phyloP scores from a whole-genome alignment of 1,139 yeast genomes.

The Protomyces inundatus region DNA sequence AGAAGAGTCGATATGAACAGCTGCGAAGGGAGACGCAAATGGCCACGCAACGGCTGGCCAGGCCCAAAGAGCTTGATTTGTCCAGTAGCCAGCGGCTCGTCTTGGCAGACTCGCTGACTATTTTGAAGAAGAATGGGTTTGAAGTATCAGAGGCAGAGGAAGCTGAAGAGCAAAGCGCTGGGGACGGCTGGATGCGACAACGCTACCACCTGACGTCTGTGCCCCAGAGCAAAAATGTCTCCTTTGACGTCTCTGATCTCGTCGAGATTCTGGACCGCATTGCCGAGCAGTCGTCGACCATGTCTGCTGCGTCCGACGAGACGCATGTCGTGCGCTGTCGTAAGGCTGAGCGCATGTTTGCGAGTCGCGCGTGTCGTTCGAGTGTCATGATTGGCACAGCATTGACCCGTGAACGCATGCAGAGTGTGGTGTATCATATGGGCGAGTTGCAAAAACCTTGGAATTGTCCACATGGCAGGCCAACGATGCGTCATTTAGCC shows the following conservation, averaged over 20 bases:
- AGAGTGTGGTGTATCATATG: slow-evolving; percentile 58
- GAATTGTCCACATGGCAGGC: slow-evolving; percentile 97
- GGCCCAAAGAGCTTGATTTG: slow-evolving; percentile 59
- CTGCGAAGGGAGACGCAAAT: slow-evolving; percentile 53
- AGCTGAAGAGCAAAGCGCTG: slow-evolving; percentile 45
- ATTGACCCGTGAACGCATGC: slow-evolving; percentile 57
- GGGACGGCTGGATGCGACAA: slow-evolving; percentile 27
- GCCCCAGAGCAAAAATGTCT: slow-evolving; percentile 67
- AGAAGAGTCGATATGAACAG: slow-evolving; percentile 79
- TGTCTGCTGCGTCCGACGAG: slow-evolving; percentile 53
- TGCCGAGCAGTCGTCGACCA: neutral
- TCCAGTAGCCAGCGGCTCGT: slow-evolving; percentile 72
- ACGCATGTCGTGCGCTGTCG: slow-evolving; percentile 67
- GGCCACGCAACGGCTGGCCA: slow-evolving; percentile 64
- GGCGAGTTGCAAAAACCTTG: slow-evolving; percentile 83
- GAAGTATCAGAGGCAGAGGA: slow-evolving; percentile 48
- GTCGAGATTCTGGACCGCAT: slow-evolving; percentile 3
- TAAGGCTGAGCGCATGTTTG: slow-evolving; percentile 75
- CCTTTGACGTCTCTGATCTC: slow-evolving; percentile 48
- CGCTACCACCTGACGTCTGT: slow-evolving; percentile 54
- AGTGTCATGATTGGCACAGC: slow-evolving; percentile 91
- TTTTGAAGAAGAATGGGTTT: slow-evolving; percentile 75
- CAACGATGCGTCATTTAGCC: slow-evolving; percentile 85
- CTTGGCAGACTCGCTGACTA: slow-evolving; percentile 53
- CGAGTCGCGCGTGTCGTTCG: slow-evolving; percentile 90